phyloP scores from a whole-genome alignment of 257 asterid genomes.

The Thymus mandschuricus region DNA sequence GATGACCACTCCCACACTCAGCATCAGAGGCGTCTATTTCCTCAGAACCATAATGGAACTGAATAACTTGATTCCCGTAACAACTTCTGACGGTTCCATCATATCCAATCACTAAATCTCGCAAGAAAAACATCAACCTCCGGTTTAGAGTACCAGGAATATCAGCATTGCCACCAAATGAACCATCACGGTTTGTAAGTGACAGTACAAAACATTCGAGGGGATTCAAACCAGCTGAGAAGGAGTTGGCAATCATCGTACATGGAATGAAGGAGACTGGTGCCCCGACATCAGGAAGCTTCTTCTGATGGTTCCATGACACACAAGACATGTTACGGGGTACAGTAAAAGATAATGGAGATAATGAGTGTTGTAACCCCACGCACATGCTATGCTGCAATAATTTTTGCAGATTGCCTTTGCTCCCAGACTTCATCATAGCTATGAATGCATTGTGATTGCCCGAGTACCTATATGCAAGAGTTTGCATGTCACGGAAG shows the following conservation, averaged over 20 bases:
- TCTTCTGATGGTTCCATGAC: slow-evolving; percentile 76
- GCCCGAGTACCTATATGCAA: slow-evolving; percentile 64
- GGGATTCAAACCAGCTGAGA: slow-evolving; percentile 81
- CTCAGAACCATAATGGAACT: slow-evolving; percentile 53
- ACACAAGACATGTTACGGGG: slow-evolving; percentile 75
- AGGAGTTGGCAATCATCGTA: slow-evolving; percentile 70
- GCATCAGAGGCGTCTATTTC: slow-evolving; percentile 19
- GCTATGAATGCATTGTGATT: slow-evolving; percentile 61
- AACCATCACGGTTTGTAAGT: slow-evolving; percentile 77
- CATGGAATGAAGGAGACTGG: slow-evolving; percentile 59
- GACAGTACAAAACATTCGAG: slow-evolving; percentile 77
- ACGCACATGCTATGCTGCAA: slow-evolving; percentile 94
- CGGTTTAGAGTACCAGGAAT: slow-evolving; percentile 81
- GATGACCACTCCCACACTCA: slow-evolving; percentile 63
- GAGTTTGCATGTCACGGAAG: slow-evolving; percentile 65
- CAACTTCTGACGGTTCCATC: slow-evolving; percentile 92
- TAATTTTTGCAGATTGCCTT: slow-evolving; percentile 82
- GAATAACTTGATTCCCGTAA: slow-evolving; percentile 80
- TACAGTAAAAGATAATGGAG: slow-evolving; percentile 69
- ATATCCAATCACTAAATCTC: slow-evolving; percentile 71
- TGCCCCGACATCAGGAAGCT: slow-evolving; percentile 21
- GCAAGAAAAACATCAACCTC: slow-evolving; percentile 81
- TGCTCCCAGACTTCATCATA: slow-evolving; percentile 97
- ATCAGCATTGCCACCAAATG: slow-evolving; percentile 97
- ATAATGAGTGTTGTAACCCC: slow-evolving; percentile 83